Evolutionary conservation across 148 eudicot genomes (phyloP).

Genomic region (Pharnaceum exiguum): DNA sequence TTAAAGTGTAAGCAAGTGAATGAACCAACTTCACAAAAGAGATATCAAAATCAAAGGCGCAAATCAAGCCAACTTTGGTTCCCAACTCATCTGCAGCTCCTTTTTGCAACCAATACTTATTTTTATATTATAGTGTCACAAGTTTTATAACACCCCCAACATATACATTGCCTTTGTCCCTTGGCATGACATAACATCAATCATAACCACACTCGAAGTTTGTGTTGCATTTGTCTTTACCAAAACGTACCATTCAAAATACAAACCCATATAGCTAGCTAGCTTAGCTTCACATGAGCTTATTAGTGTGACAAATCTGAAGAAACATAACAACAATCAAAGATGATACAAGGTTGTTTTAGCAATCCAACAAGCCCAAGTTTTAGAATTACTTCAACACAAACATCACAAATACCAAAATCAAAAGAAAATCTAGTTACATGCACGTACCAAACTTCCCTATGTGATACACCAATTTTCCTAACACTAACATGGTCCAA

Average conservation of each 20-base stretch:
- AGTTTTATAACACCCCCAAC: background rate
- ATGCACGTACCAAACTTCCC: slow-evolving; percentile 45
- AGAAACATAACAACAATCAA: background rate
- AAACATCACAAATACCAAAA: background rate
- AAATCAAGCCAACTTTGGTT: slow-evolving; percentile 41
- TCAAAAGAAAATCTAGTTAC: slow-evolving; percentile 43
- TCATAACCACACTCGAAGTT: background rate
- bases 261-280: no score
- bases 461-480: slow-evolving; percentile 31
- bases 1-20: background rate
- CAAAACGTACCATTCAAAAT: background rate
- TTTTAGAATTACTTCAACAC: background rate
- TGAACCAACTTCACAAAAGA: background rate
- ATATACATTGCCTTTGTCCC: background rate
- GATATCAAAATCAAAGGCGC: slow-evolving; percentile 36
- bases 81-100: slow-evolving; percentile 31
- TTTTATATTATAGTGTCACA: slow-evolving; percentile 1
- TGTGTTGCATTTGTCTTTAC: background rate
- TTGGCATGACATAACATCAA: background rate
- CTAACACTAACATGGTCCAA: slow-evolving; percentile 65
- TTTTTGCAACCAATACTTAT: slow-evolving; percentile 1
- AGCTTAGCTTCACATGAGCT: no score
- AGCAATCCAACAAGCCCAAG: slow-evolving; percentile 35
- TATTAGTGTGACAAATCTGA: background rate
- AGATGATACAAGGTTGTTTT: slow-evolving; percentile 49